phyloP scores from a whole-genome alignment of 2,329 filamentous ascomycete genomes.

The Mycosphaerella arachidis region DNA sequence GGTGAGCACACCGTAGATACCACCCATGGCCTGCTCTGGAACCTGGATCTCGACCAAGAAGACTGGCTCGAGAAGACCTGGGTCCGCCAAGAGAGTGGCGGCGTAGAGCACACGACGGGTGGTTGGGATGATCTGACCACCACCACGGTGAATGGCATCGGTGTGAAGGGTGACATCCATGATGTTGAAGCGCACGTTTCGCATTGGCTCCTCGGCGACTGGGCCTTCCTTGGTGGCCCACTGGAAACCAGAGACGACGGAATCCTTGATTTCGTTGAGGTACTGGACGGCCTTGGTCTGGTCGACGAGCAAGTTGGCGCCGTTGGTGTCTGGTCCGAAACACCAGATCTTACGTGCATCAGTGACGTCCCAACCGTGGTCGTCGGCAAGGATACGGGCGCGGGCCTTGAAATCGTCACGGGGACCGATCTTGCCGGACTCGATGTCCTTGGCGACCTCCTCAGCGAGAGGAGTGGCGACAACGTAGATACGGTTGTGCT shows the following conservation, averaged over 20 bases:
- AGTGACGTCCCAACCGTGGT: constrained; percentile 98
- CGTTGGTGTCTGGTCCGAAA: constrained; percentile 96
- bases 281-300: constrained; percentile 99
- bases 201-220: constrained; percentile 97
- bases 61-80: constrained; percentile 90
- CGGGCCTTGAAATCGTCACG: constrained; percentile 99
- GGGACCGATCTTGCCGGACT: constrained; percentile 83
- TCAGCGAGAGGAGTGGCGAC: constrained; percentile 84
- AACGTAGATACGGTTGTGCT: constrained; percentile 99
- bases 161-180: constrained; percentile 99
- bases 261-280: constrained; percentile 99
- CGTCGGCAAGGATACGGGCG: constrained; percentile 92
- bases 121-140: constrained; percentile 97
- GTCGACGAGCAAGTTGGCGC: constrained; percentile 97
- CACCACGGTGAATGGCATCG: constrained; percentile 99
- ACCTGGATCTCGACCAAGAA: constrained; percentile 99
- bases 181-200: constrained; percentile 95
- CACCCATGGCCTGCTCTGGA: constrained; percentile 97
- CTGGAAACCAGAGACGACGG: constrained; percentile 98
- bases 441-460: constrained; percentile 86
- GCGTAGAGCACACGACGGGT: constrained; percentile 97
- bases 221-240: constrained; percentile 98
- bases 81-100: constrained; percentile 82
- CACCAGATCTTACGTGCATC: constrained; percentile 99
- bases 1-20: constrained; percentile 99